Evolutionary conservation across 1,139 yeast species (phyloP).

Genomic region (Taphrina wiesneri): DNA sequence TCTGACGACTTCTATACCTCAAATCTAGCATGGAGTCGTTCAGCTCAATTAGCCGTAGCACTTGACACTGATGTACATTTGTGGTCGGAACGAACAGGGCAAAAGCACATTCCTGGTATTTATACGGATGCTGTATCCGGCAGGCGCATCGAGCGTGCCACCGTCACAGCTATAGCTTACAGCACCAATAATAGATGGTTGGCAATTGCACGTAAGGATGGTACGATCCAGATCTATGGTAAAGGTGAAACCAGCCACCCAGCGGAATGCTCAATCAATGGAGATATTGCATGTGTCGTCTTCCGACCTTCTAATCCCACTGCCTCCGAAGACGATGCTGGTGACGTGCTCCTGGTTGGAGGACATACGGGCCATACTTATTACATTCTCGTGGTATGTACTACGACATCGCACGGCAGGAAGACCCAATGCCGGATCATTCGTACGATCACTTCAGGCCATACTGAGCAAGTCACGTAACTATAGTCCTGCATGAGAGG

Average conservation of each 20-base stretch:
- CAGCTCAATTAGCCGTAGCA: constrained; percentile 67
- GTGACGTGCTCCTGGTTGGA: constrained; percentile 27
- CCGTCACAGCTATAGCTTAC: constrained; percentile 59
- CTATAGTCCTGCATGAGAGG: background rate
- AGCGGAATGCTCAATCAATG: background rate
- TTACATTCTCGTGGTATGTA: background rate
- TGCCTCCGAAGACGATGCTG: background rate
- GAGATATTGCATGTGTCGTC: constrained; percentile 17
- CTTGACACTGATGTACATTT: constrained; percentile 60
- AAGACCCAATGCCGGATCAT: background rate
- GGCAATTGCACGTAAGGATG: constrained; percentile 61
- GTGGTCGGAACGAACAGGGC: constrained; percentile 57
- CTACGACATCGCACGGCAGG: background rate
- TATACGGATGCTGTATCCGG: background rate
- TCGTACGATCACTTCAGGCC: background rate
- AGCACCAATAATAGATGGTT: constrained; percentile 52
- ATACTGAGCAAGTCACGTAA: constrained; percentile 27
- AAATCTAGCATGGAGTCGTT: constrained; percentile 65
- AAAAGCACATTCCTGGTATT: constrained; percentile 41
- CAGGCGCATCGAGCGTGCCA: background rate
- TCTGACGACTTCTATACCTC: constrained; percentile 81
- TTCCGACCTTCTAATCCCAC: constrained; percentile 3
- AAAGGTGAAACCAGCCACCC: background rate
- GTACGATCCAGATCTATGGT: constrained; percentile 51
- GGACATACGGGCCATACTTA: constrained; percentile 21